phyloP scores from a whole-genome alignment of 441 rosid genomes.

The Kokia cookei region DNA sequence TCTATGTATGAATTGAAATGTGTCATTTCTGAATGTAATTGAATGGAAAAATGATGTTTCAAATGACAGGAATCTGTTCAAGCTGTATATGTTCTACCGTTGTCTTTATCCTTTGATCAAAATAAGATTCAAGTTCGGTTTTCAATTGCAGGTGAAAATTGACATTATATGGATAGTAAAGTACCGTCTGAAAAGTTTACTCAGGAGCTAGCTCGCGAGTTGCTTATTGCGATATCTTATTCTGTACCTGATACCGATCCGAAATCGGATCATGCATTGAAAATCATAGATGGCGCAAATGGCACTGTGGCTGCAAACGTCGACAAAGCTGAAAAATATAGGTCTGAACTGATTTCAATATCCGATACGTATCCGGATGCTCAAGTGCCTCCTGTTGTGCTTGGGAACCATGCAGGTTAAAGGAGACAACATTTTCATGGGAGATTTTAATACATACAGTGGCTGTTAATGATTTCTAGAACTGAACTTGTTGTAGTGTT shows the following conservation, averaged over 20 bases:
- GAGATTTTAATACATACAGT: neutral
- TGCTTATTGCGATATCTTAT: conserved; percentile 6
- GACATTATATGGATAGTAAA: conserved; percentile 4
- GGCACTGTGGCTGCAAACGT: neutral
- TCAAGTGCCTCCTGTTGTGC: neutral
- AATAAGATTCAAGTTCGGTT: neutral
- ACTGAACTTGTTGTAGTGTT: neutral
- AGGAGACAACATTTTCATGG: neutral
- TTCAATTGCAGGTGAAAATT: neutral
- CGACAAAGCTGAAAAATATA: neutral
- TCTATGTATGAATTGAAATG: neutral
- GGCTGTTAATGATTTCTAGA: neutral
- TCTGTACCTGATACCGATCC: neutral
- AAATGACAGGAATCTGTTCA: neutral
- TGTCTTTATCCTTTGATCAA: neutral
- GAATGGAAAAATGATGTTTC: neutral
- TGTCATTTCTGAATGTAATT: neutral
- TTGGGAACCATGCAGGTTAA: conserved; percentile 2
- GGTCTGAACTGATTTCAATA: conserved; percentile 3
- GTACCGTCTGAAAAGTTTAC: neutral
- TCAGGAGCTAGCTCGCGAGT: conserved; percentile 9
- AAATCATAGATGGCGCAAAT: neutral
- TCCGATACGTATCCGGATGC: neutral
- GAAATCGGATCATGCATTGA: neutral
- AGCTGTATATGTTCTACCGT: neutral